Conservation (phyloP, 2,329 filamentous ascomycete species). For the Alternaria burnsii region DNA sequence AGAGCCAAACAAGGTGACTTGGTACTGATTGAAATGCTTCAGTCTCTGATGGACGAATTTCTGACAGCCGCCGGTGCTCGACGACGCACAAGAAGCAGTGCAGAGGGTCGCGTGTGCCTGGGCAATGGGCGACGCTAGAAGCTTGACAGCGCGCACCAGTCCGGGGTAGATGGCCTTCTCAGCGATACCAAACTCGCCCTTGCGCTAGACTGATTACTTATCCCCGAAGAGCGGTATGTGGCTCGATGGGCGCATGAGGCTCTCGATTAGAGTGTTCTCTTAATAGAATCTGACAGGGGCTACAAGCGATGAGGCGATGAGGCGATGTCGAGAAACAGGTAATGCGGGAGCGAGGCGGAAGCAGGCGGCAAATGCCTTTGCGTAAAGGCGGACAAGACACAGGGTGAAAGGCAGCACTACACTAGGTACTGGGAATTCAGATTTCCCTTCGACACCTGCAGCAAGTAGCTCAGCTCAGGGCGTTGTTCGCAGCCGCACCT, state of each 20-base stretch:
- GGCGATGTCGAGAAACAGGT: slow-evolving; percentile 15
- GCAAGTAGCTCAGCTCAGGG: neutral
- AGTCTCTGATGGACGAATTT: neutral
- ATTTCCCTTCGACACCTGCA: neutral
- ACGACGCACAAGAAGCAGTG: neutral
- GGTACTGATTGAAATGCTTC: neutral
- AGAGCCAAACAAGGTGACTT: neutral
- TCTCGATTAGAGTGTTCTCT: slow-evolving; percentile 8
- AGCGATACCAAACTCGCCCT: neutral
- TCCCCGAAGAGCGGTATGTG: slow-evolving; percentile 19
- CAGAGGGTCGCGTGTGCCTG: slow-evolving; percentile 9
- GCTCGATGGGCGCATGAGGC: slow-evolving; percentile 22
- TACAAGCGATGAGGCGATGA: slow-evolving; percentile 15
- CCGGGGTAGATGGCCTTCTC: slow-evolving; percentile 1
- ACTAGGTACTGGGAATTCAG: neutral
- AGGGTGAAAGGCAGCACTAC: neutral
- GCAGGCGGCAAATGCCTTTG: neutral
- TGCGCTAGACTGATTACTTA: slow-evolving; percentile 18
- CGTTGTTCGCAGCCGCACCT: slow-evolving; percentile 24
- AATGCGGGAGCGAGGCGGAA: neutral
- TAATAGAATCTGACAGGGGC: slow-evolving; percentile 16
- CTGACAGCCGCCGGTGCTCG: neutral
- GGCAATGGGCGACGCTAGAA: slow-evolving; percentile 3
- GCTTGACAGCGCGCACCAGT: slow-evolving; percentile 1
- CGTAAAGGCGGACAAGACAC: neutral